Base-by-base conservation (phyloP, 305 asterid species). In the Lippia alba region DNA sequence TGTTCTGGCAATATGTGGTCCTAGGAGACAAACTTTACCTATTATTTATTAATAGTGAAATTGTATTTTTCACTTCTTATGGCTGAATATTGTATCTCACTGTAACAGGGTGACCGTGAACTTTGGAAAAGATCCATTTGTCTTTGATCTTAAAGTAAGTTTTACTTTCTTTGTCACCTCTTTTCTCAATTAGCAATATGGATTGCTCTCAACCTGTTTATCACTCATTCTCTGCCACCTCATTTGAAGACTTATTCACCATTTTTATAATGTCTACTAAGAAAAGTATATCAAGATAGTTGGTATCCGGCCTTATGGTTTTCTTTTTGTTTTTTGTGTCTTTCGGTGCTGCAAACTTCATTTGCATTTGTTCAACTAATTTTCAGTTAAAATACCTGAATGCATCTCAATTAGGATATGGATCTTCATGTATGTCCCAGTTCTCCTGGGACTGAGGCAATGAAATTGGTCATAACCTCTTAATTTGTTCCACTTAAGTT, bases 111-210 rank as follows among this genome's bases (percentile, higher is more conserved):
- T 94, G 55, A 75, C 86, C 7, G 91, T 91, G 61, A 94, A 94
- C 84, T 94, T 91, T 71, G 99, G 99, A 69, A 78, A 91, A 81
- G 85, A 76, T 63, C 90, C 86, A 67, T 94, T 88, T 85, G 81
- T 83, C 63, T 94, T 90, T 74, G 90, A 94, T 78, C 70, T 91
- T 56, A 86, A 88, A 85, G 97, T 90, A 81, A 79, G 83, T 74
- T 62, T 66, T 33, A 55, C 73, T 55, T 18, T 74, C 62, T 64
- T 61, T 5, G 6, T 15, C 53, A 17, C 46, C 50, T 53, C 74
- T 39, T 36, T 74, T 45, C 19, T 53, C 51, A 40, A 20, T 61
- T 67, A 49, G 69, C 72, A 39, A 62, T 48, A 58, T 67, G 40
- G 41, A 12, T 49, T 65, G 9, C 15, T 45, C 40, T 40, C 17